Evolutionary conservation across 2,329 filamentous ascomycete species (phyloP), one percentile per base, ranked within the genome.

Genomic region (Colletotrichum simmondsii): DNA sequence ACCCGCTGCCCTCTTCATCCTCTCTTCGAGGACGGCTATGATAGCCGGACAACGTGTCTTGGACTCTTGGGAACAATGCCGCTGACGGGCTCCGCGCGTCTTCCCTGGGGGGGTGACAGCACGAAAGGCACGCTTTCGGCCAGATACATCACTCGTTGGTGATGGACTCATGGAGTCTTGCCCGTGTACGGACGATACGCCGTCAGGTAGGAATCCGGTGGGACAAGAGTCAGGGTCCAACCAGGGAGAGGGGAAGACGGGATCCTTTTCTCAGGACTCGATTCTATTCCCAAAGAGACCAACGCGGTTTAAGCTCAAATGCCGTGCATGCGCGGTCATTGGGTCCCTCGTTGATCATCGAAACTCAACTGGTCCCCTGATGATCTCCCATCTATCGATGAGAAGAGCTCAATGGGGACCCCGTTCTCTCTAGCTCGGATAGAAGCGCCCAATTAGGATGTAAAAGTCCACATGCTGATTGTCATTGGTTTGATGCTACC

Each of bases 161-260:
- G 64, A 68, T 58, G 68, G 68, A 62, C 35, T 61, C 59, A 62
- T 58, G 68, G 68, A 58, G 52, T 61, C 53, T 58, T 49, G 42
- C 8, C 19, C 42, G 42, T n/a, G 42, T 49, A n/a, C 26, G 11
- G 59, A 56, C 32, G 46, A 63, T 54, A 30, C n/a, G 65, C 59
- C 69, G 59, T 72, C 69, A 72, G 65, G 65, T 69, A 28, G 32
- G 68, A 49, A 69, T 69, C 70, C 56, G 65, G 65, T 69, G 59
- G 65, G 30, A 52, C 42, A 49, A 49, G 30, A 37, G 24, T 28
- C 19, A 62, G 65, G 42, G 56, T 26, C 37, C 30, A 14, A 56
- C 49, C 46, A 28, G 42, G 52, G 11, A 49, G 19, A n/a, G 12
- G 14, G 14, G 37, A 16, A 42, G 37, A 42, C 37, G 42, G 42